Evolutionary conservation across 148 eudicot genomes (phyloP), one percentile per base, ranked within the genome.

Genomic region (Amaranthus palmeri): DNA sequence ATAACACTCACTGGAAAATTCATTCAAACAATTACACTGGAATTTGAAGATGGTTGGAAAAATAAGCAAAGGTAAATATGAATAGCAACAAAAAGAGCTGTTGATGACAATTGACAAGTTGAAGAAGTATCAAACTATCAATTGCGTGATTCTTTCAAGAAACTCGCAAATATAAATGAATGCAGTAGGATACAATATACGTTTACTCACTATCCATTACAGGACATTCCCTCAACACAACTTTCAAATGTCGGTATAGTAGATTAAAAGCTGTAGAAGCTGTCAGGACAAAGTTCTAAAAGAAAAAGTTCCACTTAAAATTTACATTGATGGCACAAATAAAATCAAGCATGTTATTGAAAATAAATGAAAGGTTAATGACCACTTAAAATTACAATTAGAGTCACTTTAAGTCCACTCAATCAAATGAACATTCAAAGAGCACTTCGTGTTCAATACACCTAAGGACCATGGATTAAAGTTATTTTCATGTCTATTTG

Each of bases 1-100:
- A 53, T 67, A 68, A 54, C 55, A 69, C 42, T 76, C 78, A 76
- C 78, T 59, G 60, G 40, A 13, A 36, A 59, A 58, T 25, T 25
- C 36, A 25, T 25, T 36, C 41, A 6, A 65, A 71, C 10, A 42
- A 48, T 25, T 14, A 10, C 7, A 70, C 10, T 25, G 49, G 12
- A 43, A 54, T 4, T 43, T 6, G 1, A 54, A 53, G n/a, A 36
- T 4, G 4, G 43, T 3, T 59, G 63, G 41, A 40, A 13, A 10
- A 54, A 45, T 18, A 57, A 13, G 4, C 41, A 56, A 56, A 41
- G 15, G 14, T 4, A 55, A 56, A 53, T 7, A 55, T 42, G 42
- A 59, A 12, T 62, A 61, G 40, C 64, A 61, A 5, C 64, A 45
- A 70, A 17, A 56, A 17, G 64, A 54, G 7, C 17, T 40, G 25